phyloP scores from a whole-genome alignment of 2,329 filamentous ascomycete genomes.

The Xylariomycetidae sp. region DNA sequence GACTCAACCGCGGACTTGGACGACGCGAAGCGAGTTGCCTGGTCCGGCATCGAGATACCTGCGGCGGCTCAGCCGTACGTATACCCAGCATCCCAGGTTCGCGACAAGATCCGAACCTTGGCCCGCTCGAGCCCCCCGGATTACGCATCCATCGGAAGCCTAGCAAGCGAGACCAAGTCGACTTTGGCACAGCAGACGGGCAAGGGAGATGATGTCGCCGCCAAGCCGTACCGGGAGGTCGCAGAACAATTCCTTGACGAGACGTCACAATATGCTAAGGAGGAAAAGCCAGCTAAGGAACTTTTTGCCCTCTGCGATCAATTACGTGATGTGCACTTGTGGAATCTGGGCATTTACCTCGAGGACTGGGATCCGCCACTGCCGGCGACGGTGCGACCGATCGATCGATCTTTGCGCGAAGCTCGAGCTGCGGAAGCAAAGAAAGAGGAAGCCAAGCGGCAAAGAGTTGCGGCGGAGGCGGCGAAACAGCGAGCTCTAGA shows the following conservation, averaged over 20 bases:
- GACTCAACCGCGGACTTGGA: slow-evolving; percentile 6
- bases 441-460: slow-evolving; percentile 6
- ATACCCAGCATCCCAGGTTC: slow-evolving; percentile 9
- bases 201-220: slow-evolving; percentile 4
- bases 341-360: slow-evolving; percentile 9
- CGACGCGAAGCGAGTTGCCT: slow-evolving; percentile 5
- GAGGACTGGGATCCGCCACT: slow-evolving; percentile 6
- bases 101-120: slow-evolving; percentile 9
- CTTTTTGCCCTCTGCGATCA: slow-evolving; percentile 9
- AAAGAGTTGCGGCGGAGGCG: slow-evolving; percentile 4
- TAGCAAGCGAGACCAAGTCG: slow-evolving; percentile 3
- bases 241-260: slow-evolving; percentile 6
- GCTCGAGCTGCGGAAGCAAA: slow-evolving; percentile 3
- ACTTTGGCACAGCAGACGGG: neutral
- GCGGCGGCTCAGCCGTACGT: slow-evolving; percentile 6
- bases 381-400: slow-evolving; percentile 7
- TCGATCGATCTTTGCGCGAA: slow-evolving; percentile 6
- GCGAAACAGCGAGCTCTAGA: slow-evolving; percentile 5
- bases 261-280: slow-evolving; percentile 2
- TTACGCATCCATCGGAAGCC: slow-evolving; percentile 5
- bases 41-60: slow-evolving; percentile 8
- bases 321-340: slow-evolving; percentile 9
- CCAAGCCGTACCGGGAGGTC: slow-evolving; percentile 5
- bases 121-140: slow-evolving; percentile 5
- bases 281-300: slow-evolving; percentile 7